Base-by-base conservation (phyloP, 2,329 filamentous ascomycete genomes). In the Cladophialophora bantiana region DNA sequence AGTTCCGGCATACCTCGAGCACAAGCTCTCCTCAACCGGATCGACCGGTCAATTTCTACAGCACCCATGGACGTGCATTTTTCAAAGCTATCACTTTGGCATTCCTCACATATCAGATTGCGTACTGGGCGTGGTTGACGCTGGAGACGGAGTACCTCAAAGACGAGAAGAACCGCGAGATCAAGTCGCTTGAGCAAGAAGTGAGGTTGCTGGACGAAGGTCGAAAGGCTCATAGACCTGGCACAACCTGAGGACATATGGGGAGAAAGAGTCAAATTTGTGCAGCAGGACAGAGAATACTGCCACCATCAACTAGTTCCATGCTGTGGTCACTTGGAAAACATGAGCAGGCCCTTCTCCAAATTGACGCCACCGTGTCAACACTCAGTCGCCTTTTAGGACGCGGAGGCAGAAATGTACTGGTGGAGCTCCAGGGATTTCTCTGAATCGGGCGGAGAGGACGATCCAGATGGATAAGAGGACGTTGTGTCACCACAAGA, bases 31-130 rank as follows among this genome's bases (percentile, higher is more conserved):
- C 55, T 18, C 48, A 54, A 34, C 50, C 62, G 40, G 68, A 68
- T 26, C 48, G 54, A 34, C 65, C 68, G 5, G 59, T 64, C 15
- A 71, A 71, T 59, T 71, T 73, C 64, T 74, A 74, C 67, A 57
- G 57, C 15, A 66, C 67, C 4, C 71, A 73, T 65, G 75, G 74
- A 5, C 74, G 80, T 38, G 81, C 82, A 9, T 79, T 83, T 59
- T 77, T 78, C 67, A 84, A 84, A 69, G 79, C 82, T 66, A 82
- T 84, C 62, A 76, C 83, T 2, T 79, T 81, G 7, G 80, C 81
- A 3, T 78, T 83, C 40, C 79, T 83, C 71, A 81, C 79, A 15
- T 83, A 83, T 70, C 82, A 84, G 68, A 75, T 82, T 50, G 74
- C 81, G 20, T 82, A 83, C 69, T 82, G 79, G 79, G 73, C 74